Evolutionary conservation across 2,329 filamentous ascomycete genomes (phyloP), one percentile per base, ranked within the genome.

Genomic region (Xenoacremonium recifei): DNA sequence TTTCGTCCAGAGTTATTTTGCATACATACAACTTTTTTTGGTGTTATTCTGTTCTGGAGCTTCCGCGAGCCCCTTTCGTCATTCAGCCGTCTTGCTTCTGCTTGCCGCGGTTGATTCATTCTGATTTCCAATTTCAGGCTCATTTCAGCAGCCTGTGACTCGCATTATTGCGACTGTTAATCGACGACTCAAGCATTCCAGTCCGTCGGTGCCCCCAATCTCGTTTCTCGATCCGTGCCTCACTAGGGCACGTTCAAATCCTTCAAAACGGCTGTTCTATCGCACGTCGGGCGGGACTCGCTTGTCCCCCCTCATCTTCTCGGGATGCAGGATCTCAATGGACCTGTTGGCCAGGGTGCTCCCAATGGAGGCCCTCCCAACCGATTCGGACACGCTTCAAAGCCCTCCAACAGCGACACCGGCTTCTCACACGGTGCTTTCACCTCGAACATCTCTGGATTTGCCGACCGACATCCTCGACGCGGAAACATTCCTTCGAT

Each of bases 391-490:
- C 82, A 86, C 60, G 80, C 82, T 48, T 89, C 87, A 42, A 95
- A 95, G 73, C 84, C 88, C 49, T 87, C 86, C 51, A 88, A 80
- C 67, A 82, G 88, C 62, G 86, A 91, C 57, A 93, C 89, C 35
- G 90, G 89, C 51, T 95, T 96, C 69, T 95, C 91, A 36, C 90
- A 96, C 65, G 89, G 88, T 52, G 90, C 91, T 45, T 96, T 95
- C 70, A 84, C 84, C 61, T 92, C 88, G 43, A 95, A 96, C 70
- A 77, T 90, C 54, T 79, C 81, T 57, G 87, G 89, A 47, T 96
- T 95, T 62, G 85, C 84, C 52, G 90, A 96, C 65, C 83, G 91
- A 60, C 89, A 95, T 68, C 82, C 87, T 54, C 86, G 91, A 59
- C 81, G 90, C 55, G 79, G 77, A 49, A 95, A 95, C 70, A 87